Conservation (phyloP, 768 basidiomycete genomes). For the Artomyces pyxidatus region DNA sequence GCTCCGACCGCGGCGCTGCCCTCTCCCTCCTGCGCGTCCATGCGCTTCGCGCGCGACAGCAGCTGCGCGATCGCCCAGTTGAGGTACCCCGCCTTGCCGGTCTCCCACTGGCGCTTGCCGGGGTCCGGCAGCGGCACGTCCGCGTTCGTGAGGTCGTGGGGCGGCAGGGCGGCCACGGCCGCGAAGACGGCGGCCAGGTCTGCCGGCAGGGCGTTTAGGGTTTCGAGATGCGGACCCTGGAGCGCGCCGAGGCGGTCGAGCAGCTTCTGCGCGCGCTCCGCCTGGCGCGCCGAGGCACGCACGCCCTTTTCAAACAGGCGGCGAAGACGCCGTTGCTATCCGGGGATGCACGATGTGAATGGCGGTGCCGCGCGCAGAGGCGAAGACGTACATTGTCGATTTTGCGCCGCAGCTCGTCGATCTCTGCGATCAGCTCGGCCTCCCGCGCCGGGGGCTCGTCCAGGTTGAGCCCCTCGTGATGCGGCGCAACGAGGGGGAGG, state of each 20-base stretch:
- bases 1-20: slow-evolving; percentile 15
- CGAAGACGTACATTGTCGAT: slow-evolving; percentile 56
- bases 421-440: slow-evolving; percentile 47
- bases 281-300: slow-evolving; percentile 36
- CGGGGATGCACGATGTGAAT: too few relatives aligned
- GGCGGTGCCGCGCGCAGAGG: too few relatives aligned
- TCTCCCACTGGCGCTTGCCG: slow-evolving; percentile 74
- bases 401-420: slow-evolving; percentile 57
- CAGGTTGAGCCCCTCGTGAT: slow-evolving; percentile 68
- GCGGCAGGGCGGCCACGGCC: slow-evolving; percentile 41
- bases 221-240: slow-evolving; percentile 30
- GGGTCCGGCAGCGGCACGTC: slow-evolving; percentile 33
- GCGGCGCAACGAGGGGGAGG: slow-evolving; percentile 64
- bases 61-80: slow-evolving; percentile 68
- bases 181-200: slow-evolving; percentile 38
- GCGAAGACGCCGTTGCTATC: slow-evolving; percentile 63
- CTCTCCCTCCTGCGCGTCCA: slow-evolving; percentile 8
- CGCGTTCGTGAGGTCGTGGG: slow-evolving; percentile 15
- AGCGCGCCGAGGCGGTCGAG: slow-evolving; percentile 38
- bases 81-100: slow-evolving; percentile 62
- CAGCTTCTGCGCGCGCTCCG: slow-evolving; percentile 37
- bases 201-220: slow-evolving; percentile 32
- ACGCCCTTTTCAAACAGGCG: slow-evolving; percentile 47
- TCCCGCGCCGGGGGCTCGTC: slow-evolving; percentile 47
- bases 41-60: slow-evolving; percentile 25